These are phyloP conservation scores for Trichoderma sp. DNA, from an alignment of 2,329 filamentous ascomycete genomes.

Conservation along the genomic window DNA sequence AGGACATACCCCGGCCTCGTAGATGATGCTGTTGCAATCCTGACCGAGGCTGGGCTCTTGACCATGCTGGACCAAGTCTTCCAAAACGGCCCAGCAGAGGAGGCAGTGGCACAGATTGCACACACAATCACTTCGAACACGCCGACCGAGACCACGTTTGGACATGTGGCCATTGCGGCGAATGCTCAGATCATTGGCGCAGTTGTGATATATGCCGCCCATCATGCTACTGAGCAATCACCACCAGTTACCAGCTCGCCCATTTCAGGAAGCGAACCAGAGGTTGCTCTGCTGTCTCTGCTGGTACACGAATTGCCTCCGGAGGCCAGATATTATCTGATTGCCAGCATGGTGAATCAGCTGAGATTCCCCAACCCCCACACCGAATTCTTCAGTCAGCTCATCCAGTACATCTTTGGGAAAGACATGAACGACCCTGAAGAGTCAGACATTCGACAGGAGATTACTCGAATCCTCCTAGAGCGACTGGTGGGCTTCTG, in stretches of 20 bases:
- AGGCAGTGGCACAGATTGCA: constrained; percentile 73
- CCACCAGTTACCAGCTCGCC: constrained; percentile 59
- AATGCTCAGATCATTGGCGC: constrained; percentile 74
- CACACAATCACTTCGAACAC: constrained; percentile 65
- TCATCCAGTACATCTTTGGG: constrained; percentile 80
- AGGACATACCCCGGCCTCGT: constrained; percentile 64
- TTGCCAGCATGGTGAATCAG: constrained; percentile 85
- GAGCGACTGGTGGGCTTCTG: constrained; percentile 86
- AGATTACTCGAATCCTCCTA: constrained; percentile 83
- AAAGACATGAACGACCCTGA: constrained; percentile 71
- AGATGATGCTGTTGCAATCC: constrained; percentile 58
- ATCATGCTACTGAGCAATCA: constrained; percentile 63
- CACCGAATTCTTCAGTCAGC: constrained; percentile 89
- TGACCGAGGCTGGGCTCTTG: constrained; percentile 56
- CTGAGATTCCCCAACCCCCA: constrained; percentile 85
- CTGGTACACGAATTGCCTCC: constrained; percentile 72
- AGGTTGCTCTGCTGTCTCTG: constrained; percentile 71
- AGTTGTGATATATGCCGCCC: constrained; percentile 78
- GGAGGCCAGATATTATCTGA: constrained; percentile 79
- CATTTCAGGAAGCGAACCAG: constrained; percentile 41
- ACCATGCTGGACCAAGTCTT: constrained; percentile 59
- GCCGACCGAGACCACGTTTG: constrained; percentile 60
- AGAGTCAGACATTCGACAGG: constrained; percentile 79
- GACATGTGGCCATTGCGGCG: constrained; percentile 64
- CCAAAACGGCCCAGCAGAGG: constrained; percentile 63